Conservation (phyloP, 345 rosid genomes). For the Pugionium cornutum region DNA sequence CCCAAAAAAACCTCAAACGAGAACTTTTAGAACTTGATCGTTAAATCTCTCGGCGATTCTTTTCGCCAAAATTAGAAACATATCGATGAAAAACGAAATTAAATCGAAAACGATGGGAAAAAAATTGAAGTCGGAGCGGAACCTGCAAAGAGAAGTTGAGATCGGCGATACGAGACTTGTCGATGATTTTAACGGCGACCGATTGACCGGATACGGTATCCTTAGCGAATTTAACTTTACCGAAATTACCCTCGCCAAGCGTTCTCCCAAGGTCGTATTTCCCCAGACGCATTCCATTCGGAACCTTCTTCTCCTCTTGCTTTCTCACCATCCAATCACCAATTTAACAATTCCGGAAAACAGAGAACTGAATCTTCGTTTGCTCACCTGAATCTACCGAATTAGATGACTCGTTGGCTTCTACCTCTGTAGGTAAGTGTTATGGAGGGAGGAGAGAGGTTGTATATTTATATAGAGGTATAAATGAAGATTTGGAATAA, state of each 20-base stretch:
- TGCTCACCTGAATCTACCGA: constrained; percentile 2
- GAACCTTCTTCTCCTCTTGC: constrained; percentile 25
- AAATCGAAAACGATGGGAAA: too few species aligned
- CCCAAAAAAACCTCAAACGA: constrained; percentile 2
- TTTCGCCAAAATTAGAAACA: too few species aligned
- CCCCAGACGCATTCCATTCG: constrained; percentile 71
- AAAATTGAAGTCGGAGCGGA: too few species aligned
- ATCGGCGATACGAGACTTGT: constrained; percentile 14
- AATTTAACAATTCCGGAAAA: background rate
- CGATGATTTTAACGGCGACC: constrained; percentile 13
- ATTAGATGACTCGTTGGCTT: background rate
- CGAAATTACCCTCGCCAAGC: constrained; percentile 92
- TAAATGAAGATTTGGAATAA: constrained; percentile 20
- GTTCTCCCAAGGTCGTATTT: constrained; percentile 88
- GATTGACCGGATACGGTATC: constrained; percentile 59
- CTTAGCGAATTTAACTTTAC: constrained; percentile 75
- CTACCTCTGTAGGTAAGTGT: background rate
- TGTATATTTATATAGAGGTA: background rate
- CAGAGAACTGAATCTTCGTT: constrained; percentile 18
- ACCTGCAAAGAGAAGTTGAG: constrained; percentile 86
- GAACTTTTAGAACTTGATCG: background rate
- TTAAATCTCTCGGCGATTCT: too few species aligned
- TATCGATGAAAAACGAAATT: too few species aligned
- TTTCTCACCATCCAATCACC: constrained; percentile 38
- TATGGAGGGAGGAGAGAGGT: background rate